Conservation (phyloP, 306 rosid species). For the Ceratonia siliqua region DNA sequence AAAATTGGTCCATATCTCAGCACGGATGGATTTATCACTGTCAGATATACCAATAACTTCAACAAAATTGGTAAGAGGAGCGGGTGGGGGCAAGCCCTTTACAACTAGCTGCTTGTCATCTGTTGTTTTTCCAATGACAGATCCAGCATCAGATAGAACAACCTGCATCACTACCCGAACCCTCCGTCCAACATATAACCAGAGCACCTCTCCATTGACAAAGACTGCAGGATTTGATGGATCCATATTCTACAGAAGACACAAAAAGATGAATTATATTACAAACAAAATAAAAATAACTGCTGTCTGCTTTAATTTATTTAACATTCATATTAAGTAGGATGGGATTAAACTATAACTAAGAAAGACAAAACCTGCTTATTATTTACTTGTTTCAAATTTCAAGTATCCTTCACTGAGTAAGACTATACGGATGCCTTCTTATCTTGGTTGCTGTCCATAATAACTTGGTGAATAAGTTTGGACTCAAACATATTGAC, state of each 20-base stretch:
- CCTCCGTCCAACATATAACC: conserved; percentile 61
- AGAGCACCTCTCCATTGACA: conserved; percentile 71
- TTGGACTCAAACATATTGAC: neutral
- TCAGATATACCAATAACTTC: conserved; percentile 91
- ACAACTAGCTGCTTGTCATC: conserved; percentile 71
- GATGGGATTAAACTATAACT: neutral
- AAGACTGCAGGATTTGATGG: conserved; percentile 73
- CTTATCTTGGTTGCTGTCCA: neutral
- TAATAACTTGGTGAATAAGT: neutral
- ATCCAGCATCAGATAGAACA: conserved; percentile 50
- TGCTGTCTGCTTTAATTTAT: neutral
- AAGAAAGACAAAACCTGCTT: neutral
- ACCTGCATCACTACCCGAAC: conserved; percentile 83
- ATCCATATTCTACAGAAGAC: conserved; percentile 73
- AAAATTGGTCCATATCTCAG: conserved; percentile 81
- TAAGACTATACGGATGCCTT: conserved; percentile 1
- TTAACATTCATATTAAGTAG: neutral
- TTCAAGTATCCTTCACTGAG: conserved; percentile 8
- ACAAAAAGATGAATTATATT: neutral
- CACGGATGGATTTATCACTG: conserved; percentile 67
- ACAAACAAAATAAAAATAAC: neutral
- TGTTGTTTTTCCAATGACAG: conserved; percentile 68
- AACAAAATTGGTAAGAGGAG: conserved; percentile 60
- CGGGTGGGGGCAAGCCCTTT: conserved; percentile 57
- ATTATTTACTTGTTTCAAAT: neutral